These are phyloP conservation scores for Chaetomiaceae sp. DNA, from an alignment of 2,329 filamentous ascomycete genomes.

Conservation along the genomic window DNA sequence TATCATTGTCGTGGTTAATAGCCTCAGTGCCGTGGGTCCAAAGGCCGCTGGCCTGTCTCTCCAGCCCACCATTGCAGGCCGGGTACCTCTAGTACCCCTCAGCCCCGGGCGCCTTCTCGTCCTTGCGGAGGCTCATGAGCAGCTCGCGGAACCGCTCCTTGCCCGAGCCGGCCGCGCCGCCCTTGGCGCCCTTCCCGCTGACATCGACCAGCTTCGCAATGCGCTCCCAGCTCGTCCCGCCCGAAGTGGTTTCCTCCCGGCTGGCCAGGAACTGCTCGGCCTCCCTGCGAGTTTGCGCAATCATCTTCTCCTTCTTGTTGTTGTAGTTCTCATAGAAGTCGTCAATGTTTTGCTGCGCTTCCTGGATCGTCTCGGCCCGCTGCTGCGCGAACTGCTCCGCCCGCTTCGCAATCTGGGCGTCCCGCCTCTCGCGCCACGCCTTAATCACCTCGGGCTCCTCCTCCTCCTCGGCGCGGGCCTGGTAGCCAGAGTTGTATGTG, in stretches of 20 bases:
- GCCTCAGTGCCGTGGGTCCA: not conserved
- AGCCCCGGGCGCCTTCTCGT: slow-evolving; percentile 75
- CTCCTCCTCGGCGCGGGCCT: slow-evolving; percentile 59
- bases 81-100: slow-evolving; percentile 49
- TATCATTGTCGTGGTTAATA: slow-evolving; percentile 6
- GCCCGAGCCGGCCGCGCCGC: slow-evolving; percentile 82
- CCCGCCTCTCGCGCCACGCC: slow-evolving; percentile 88
- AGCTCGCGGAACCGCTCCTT: slow-evolving; percentile 96
- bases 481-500: slow-evolving; percentile 58
- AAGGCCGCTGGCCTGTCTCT: not conserved
- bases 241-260: slow-evolving; percentile 87
- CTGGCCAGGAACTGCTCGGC: slow-evolving; percentile 87
- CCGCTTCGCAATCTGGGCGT: slow-evolving; percentile 76
- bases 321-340: slow-evolving; percentile 99
- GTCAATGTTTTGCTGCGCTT: slow-evolving; percentile 91
- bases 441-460: slow-evolving; percentile 84
- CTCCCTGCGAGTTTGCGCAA: slow-evolving; percentile 82
- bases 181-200: slow-evolving; percentile 84
- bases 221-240: slow-evolving; percentile 96
- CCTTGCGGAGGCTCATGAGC: slow-evolving; percentile 81
- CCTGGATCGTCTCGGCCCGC: slow-evolving; percentile 80
- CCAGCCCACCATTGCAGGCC: slow-evolving; percentile 3
- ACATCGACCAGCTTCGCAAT: slow-evolving; percentile 97
- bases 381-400: slow-evolving; percentile 77
- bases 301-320: slow-evolving; percentile 91